phyloP scores from a whole-genome alignment of 129 eudicot species.

The Helianthus annuus region DNA sequence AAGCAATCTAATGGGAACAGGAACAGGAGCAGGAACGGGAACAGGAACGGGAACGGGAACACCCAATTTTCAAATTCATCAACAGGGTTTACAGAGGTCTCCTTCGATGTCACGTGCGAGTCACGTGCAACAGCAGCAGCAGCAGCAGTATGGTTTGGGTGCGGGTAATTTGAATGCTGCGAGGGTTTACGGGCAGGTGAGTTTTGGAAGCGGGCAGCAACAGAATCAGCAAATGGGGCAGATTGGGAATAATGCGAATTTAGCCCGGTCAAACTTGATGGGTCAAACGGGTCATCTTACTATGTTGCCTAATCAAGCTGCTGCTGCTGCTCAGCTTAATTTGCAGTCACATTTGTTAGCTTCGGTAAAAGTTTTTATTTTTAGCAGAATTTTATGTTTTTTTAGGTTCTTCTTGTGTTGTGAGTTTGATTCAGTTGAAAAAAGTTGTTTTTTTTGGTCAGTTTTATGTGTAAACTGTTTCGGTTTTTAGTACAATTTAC shows the following conservation, averaged over 20 bases:
- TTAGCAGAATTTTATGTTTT: background rate
- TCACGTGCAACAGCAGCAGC: constrained; percentile 52
- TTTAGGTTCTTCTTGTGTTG: background rate
- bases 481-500: background rate
- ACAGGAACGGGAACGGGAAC: background rate
- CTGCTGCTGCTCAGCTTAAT: constrained; percentile 67
- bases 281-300: constrained; percentile 78
- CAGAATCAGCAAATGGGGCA: constrained; percentile 54
- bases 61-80: constrained; percentile 54
- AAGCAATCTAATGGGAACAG: constrained; percentile 35
- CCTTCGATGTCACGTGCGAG: constrained; percentile 57
- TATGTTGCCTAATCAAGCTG: constrained; percentile 76
- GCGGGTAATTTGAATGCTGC: constrained; percentile 31
- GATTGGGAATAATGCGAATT: constrained; percentile 51
- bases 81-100: constrained; percentile 57
- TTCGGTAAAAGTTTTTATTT: constrained; percentile 46
- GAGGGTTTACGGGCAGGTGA: constrained; percentile 73
- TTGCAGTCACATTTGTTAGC: constrained; percentile 73
- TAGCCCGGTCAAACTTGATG: constrained; percentile 57
- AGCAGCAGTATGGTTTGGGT: constrained; percentile 18
- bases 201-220: constrained; percentile 43
- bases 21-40: too few species aligned
- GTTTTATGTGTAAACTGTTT: background rate
- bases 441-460: background rate
- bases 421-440: background rate